Conservation (phyloP, 2,329 filamentous ascomycete species). For the Didymella pinodella region DNA sequence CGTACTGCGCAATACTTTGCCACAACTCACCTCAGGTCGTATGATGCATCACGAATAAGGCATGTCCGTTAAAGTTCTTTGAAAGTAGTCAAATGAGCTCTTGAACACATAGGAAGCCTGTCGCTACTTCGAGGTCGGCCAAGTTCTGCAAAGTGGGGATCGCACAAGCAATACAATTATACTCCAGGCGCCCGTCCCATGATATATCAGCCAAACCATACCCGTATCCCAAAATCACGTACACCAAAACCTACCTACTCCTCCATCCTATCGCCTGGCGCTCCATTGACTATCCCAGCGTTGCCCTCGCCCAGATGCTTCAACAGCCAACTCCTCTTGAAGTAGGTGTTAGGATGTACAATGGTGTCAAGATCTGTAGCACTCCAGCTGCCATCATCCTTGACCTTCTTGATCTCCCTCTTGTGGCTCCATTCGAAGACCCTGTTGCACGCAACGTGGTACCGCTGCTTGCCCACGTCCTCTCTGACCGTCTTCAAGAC, state of each 20-base stretch:
- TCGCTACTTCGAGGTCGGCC: not conserved
- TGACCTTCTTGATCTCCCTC: slow-evolving; percentile 59
- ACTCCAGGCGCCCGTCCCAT: not conserved
- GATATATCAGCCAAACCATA: not conserved
- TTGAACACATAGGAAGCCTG: not conserved
- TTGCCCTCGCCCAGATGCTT: slow-evolving; percentile 72
- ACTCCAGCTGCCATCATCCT: slow-evolving; percentile 57
- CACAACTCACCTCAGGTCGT: not conserved
- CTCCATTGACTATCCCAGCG: slow-evolving; percentile 39
- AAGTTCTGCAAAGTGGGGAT: not conserved
- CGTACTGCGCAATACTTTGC: not conserved
- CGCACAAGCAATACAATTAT: not conserved
- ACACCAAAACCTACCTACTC: slow-evolving; percentile 29
- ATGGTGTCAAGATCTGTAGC: slow-evolving; percentile 88
- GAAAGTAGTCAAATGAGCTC: not conserved
- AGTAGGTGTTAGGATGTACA: slow-evolving; percentile 97
- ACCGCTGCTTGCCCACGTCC: slow-evolving; percentile 87
- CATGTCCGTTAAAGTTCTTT: not conserved
- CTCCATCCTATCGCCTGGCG: slow-evolving; percentile 44
- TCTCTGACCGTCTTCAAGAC: slow-evolving; percentile 83
- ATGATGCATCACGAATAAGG: not conserved
- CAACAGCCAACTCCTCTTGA: slow-evolving; percentile 89
- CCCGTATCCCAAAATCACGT: not conserved
- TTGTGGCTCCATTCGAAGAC: slow-evolving; percentile 92
- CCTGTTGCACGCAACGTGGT: slow-evolving; percentile 93